Evolutionary conservation across 306 rosid genomes (phyloP).

Genomic region (Fragaria ananassa): DNA sequence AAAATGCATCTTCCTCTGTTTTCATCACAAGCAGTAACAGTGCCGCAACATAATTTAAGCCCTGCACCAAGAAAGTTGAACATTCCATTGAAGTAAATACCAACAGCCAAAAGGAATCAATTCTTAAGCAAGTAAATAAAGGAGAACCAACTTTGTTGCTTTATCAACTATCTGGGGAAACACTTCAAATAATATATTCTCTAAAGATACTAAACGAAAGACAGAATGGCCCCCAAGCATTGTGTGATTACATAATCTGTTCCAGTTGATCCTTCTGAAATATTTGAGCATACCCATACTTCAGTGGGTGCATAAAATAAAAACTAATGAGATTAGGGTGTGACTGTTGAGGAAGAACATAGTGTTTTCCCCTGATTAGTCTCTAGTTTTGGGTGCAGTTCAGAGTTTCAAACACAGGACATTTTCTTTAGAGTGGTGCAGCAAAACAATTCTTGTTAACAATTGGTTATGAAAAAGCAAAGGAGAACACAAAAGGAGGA

Average conservation of each 20-base stretch:
- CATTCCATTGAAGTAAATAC: slow-evolving; percentile 1
- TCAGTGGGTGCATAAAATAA: neutral
- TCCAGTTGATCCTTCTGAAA: neutral
- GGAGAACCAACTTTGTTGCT: neutral
- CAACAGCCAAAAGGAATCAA: neutral
- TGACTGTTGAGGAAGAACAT: neutral
- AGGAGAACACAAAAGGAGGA: neutral
- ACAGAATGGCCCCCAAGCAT: neutral
- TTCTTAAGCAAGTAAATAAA: neutral
- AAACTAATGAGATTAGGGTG: neutral
- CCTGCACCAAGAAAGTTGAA: slow-evolving; percentile 51
- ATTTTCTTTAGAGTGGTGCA: neutral
- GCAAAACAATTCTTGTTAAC: neutral
- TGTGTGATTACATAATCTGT: neutral
- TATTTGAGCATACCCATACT: neutral
- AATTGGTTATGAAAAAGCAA: neutral
- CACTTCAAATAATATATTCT: neutral
- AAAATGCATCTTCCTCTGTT: slow-evolving; percentile 97
- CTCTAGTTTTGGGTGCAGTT: neutral
- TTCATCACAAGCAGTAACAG: slow-evolving; percentile 93
- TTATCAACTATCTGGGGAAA: neutral
- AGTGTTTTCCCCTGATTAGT: neutral
- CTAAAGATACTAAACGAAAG: neutral
- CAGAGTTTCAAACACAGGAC: neutral
- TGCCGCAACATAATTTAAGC: slow-evolving; percentile 95